Evolutionary conservation across 106 monocot species (phyloP), one percentile per base, ranked within the genome.

Genomic region (Dioscorea alata): DNA sequence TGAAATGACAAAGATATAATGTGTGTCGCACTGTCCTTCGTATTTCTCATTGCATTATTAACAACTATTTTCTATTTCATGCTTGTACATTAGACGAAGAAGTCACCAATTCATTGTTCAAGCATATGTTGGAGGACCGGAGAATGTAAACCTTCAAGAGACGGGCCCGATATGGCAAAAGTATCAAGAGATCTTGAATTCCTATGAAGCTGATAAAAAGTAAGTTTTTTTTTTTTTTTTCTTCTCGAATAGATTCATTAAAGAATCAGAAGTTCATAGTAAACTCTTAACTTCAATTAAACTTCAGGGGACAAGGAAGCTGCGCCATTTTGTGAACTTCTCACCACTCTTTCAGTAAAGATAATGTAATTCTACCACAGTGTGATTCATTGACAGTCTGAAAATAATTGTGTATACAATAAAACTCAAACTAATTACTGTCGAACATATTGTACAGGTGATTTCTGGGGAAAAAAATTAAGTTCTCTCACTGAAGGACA

Each of bases 41-140:
- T 57, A 22, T 49, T n/a, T 57, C 21, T 65, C 13, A 13, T 9
- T 35, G 8, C 18, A 50, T 60, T 12, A 49, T 20, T 1, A 28
- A 28, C 54, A 58, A 21, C 33, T 22, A 33, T 33, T 32, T 68
- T 9, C 57, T 58, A 69, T 50, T 17, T 34, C 64, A 12, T 31
- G 48, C 22, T 16, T 17, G 17, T 0, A 4, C 24, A 61, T 17
- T 75, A 94, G 93, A 73, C 66, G 83, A 76, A 90, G 90, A 70
- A 93, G 81, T 53, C 68, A 80, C 23, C 69, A 93, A 50, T 99
- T 93, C 60, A 74, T 93, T 65, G 75, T 99, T 35, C 90, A 99
- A 74, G 99, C 99, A 24, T 99, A 83, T 75, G 69, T 99, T 16
- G 90, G 93, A 23, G 90, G 93, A 13, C 99, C 93, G 63, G 81